A percentile compares a stretch with the other conserved stretches of the same genome.
phyloP scores from a whole-genome alignment of 306 rosid species.

The Carpinus viminea region DNA sequence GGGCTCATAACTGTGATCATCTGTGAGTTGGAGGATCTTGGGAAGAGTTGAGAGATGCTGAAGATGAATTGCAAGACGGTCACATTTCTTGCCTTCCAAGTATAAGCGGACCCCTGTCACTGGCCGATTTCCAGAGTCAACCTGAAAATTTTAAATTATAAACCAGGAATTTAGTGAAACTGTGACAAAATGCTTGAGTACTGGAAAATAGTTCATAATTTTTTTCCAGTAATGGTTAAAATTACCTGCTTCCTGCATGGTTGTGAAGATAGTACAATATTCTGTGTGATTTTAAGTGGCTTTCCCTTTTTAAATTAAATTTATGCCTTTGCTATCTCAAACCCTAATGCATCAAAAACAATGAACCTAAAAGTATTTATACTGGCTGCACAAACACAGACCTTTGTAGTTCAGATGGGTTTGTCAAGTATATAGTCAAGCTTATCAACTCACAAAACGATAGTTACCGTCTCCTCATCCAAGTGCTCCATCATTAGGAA shows the following conservation, averaged over 20 bases:
- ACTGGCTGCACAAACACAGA: background rate
- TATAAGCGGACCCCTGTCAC: conserved; percentile 82
- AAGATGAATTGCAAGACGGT: conserved; percentile 81
- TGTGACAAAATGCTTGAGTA: background rate
- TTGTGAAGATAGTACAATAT: background rate
- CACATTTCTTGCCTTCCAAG: conserved; percentile 75
- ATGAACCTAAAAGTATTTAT: background rate
- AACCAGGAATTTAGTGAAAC: background rate
- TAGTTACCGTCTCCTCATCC: background rate
- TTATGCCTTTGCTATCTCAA: background rate
- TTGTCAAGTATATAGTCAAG: background rate
- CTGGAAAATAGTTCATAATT: background rate
- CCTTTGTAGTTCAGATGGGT: background rate
- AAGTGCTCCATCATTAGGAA: background rate
- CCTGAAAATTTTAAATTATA: conserved; percentile 46
- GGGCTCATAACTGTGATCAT: conserved; percentile 52
- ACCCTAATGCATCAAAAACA: background rate
- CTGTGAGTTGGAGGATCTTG: conserved; percentile 51
- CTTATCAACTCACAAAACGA: background rate
- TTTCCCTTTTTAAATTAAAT: background rate
- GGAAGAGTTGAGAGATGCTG: conserved; percentile 85
- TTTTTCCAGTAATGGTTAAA: background rate
- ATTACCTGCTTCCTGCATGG: background rate
- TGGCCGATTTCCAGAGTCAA: conserved; percentile 67
- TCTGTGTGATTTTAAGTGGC: background rate